Base-by-base conservation (phyloP, 2,329 filamentous ascomycete species). In the Penicillium occitanis region DNA sequence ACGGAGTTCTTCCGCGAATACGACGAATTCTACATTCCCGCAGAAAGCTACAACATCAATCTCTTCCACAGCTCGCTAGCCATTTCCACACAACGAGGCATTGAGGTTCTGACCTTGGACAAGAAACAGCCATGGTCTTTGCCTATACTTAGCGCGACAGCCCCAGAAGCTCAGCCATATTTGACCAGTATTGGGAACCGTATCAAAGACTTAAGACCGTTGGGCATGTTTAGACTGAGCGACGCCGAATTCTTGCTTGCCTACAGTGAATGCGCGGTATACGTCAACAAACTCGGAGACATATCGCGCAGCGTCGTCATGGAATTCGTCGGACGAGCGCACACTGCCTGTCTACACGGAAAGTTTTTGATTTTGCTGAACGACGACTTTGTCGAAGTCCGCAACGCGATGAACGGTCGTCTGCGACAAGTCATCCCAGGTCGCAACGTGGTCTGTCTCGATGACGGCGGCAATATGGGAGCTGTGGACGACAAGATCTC, bases 1-100 rank as follows among this genome's bases (percentile, higher is more conserved):
- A 97, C 94, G 0, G 95, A 99, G 72, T 94, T 94, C 72, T 99
- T 98, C 88, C 90, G 95, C 69, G 95, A 99, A 75, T 99, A 93
- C 76, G 95, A 99, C 80, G 95, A 98, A 71, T 99, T 99, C 79
- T 99, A 98, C 80, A 93, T 99, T 71, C 95, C 95, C 0, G 90
- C 91, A 2, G 96, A 99, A 76, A 97, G 93, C 77, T 97, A 90
- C 78, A 92, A 91, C 58, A 91, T 99, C 75, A 98, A 97, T 78
- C 87, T 99, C 62, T 99, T 98, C 86, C 92, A 97, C 76, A 92
- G 90, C 0, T 96, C 93, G 68, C 90, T 99, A 63, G 92, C 95
- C 10, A 92, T 99, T 58, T 90, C 92, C 22, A 98, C 94, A 0
- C 87, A 92, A 48, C 92, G 93, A 77, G 96, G 95, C 28, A 93